Conservation (phyloP, 106 monocot species). For the Allium fistulosum region DNA sequence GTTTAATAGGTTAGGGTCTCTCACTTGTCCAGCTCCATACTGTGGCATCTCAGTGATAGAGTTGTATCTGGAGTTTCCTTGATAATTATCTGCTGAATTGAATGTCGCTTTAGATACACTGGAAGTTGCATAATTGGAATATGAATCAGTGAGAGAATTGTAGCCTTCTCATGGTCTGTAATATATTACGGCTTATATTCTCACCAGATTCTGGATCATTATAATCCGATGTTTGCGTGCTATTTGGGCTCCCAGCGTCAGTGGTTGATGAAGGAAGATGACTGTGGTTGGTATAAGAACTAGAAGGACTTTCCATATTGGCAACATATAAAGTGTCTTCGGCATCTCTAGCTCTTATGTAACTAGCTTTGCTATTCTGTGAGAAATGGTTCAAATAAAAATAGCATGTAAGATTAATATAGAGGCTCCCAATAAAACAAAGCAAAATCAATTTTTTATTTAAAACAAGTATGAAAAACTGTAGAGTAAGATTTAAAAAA, state of each 20-base stretch:
- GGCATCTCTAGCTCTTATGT: conserved; percentile 44
- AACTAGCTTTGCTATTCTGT: conserved; percentile 60
- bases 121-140: conserved; percentile 81
- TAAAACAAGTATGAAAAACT: background rate
- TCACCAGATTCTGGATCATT: conserved; percentile 83
- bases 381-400: background rate
- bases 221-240: conserved; percentile 53
- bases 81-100: conserved; percentile 98
- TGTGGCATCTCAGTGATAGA: conserved; percentile 81
- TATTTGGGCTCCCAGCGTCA: conserved; percentile 47
- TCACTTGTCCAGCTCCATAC: conserved; percentile 45
- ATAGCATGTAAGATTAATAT: background rate
- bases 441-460: background rate
- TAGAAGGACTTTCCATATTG: conserved; percentile 50
- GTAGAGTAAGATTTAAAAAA: background rate
- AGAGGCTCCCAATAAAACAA: background rate
- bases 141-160: conserved; percentile 59
- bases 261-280: conserved; percentile 45
- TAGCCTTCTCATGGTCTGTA: no score
- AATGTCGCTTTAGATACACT: conserved; percentile 99
- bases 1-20: conserved; percentile 12
- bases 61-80: conserved; percentile 93
- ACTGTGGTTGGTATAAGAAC: conserved; percentile 47
- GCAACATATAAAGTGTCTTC: conserved; percentile 34
- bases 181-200: no score